Percentiles rank a stretch among this genome's conserved stretches.
phyloP scores from a whole-genome alignment of 352 stramenopile species.

The Phytopythium delawarense region DNA sequence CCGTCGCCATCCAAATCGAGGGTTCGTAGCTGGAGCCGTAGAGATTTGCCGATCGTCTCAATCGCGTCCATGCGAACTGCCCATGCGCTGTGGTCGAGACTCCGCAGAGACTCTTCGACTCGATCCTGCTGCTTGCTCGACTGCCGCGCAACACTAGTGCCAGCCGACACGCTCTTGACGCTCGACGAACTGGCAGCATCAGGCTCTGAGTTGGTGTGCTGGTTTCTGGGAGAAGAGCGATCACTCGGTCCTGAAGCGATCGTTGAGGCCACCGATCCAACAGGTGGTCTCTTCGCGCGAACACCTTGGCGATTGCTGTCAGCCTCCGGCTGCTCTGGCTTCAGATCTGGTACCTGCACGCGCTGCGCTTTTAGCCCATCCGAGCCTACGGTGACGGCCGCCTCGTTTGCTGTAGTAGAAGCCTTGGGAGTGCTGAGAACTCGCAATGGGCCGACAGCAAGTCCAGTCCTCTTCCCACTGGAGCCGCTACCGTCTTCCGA shows the following conservation, averaged over 20 bases:
- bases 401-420: slow-evolving; percentile 22
- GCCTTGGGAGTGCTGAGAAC: slow-evolving; percentile 30
- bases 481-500: slow-evolving; percentile 15
- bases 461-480: slow-evolving; percentile 11
- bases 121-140: slow-evolving; percentile 19
- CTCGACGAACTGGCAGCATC: background rate
- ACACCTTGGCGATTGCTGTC: background rate
- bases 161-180: background rate
- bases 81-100: slow-evolving; percentile 54
- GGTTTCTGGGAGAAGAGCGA: background rate
- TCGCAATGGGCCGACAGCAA: slow-evolving; percentile 26
- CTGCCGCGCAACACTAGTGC: background rate
- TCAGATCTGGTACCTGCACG: slow-evolving; percentile 1
- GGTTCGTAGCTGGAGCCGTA: slow-evolving; percentile 15
- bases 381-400: slow-evolving; percentile 20
- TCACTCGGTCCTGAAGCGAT: background rate
- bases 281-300: background rate
- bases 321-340: background rate
- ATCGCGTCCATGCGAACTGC: slow-evolving; percentile 61
- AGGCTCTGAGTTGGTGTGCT: background rate
- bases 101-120: slow-evolving; percentile 49
- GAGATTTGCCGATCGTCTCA: slow-evolving; percentile 33
- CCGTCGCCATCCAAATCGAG: slow-evolving; percentile 7
- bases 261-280: background rate
- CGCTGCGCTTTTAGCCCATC: slow-evolving; percentile 9